phyloP scores from a whole-genome alignment of 208 protist genomes.

The Leishmania gerbilli region DNA sequence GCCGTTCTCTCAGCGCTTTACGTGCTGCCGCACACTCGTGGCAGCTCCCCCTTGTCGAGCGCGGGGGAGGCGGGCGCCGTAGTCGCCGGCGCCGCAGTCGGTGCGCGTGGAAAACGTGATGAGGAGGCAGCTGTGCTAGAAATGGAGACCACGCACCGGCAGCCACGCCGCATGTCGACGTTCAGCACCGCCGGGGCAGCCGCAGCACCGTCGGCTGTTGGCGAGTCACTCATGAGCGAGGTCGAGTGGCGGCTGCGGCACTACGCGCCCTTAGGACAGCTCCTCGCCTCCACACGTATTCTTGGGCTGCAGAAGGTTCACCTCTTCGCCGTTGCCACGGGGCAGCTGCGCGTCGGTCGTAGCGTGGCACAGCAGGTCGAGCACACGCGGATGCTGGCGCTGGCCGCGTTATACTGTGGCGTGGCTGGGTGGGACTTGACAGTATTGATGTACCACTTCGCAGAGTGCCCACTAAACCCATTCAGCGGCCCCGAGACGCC shows the following conservation, averaged over 20 bases:
- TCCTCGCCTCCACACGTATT: constrained; percentile 46
- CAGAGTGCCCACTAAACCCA: constrained; percentile 20
- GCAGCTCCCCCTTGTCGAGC: background rate
- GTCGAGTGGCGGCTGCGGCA: constrained; percentile 51
- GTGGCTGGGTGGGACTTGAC: constrained; percentile 34
- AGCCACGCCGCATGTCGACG: background rate
- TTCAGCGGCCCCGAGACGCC: constrained; percentile 11
- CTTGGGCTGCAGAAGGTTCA: constrained; percentile 49
- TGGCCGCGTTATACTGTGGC: constrained; percentile 44
- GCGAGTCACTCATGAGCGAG: constrained; percentile 27
- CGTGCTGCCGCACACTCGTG: constrained; percentile 42
- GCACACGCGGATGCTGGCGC: constrained; percentile 42
- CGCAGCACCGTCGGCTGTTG: background rate
- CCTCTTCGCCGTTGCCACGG: constrained; percentile 53
- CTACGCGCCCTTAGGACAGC: constrained; percentile 66
- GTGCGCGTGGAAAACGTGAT: constrained; percentile 14
- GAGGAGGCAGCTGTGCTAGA: constrained; percentile 26
- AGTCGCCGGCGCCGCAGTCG: background rate
- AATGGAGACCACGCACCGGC: constrained; percentile 13
- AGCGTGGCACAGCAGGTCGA: constrained; percentile 47
- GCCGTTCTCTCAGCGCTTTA: constrained; percentile 50
- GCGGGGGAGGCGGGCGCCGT: background rate
- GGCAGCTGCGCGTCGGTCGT: constrained; percentile 62
- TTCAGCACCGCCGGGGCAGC: background rate
- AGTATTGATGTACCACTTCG: constrained; percentile 65